Percentiles rank a stretch among this genome's conserved stretches.
Evolutionary conservation across 768 basidiomycete genomes (phyloP).

Genomic region (Collybia nuda): DNA sequence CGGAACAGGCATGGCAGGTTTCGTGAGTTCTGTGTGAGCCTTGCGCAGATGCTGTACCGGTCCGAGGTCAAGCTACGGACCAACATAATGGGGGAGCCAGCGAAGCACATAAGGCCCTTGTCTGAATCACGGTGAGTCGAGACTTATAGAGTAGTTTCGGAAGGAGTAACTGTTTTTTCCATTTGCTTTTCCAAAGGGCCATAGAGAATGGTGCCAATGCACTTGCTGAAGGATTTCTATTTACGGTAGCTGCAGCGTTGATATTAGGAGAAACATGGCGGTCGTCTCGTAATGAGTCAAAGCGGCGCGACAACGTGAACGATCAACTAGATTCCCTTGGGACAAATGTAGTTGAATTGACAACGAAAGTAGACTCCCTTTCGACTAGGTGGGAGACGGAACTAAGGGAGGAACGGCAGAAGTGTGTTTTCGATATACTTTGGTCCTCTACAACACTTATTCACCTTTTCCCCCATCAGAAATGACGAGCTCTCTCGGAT

Average conservation of each 20-base stretch:
- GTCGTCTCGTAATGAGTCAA: constrained; percentile 63
- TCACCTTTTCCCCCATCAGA: constrained; percentile 28
- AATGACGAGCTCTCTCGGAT: constrained; percentile 68
- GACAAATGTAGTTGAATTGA: constrained; percentile 44
- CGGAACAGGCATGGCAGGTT: constrained; percentile 69
- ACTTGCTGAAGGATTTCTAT: constrained; percentile 84
- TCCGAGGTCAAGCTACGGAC: constrained; percentile 72
- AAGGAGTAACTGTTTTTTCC: not conserved
- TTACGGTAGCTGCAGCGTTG: constrained; percentile 68
- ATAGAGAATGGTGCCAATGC: constrained; percentile 86
- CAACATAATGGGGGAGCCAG: constrained; percentile 74
- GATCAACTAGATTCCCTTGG: constrained; percentile 66
- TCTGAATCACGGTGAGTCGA: constrained; percentile 67
- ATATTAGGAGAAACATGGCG: constrained; percentile 82
- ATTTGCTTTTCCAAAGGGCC: constrained; percentile 43
- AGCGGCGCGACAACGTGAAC: constrained; percentile 70
- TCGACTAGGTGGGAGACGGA: constrained; percentile 41
- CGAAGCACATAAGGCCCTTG: constrained; percentile 69
- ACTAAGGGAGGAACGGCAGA: constrained; percentile 39
- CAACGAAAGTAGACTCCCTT: constrained; percentile 40
- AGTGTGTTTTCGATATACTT: constrained; percentile 31
- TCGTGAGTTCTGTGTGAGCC: constrained; percentile 64
- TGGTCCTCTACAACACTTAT: not conserved
- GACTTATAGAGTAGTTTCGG: not conserved
- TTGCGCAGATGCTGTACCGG: constrained; percentile 79